phyloP scores from a whole-genome alignment of 2,329 filamentous ascomycete genomes.

The Orbilia blumenaviensis region DNA sequence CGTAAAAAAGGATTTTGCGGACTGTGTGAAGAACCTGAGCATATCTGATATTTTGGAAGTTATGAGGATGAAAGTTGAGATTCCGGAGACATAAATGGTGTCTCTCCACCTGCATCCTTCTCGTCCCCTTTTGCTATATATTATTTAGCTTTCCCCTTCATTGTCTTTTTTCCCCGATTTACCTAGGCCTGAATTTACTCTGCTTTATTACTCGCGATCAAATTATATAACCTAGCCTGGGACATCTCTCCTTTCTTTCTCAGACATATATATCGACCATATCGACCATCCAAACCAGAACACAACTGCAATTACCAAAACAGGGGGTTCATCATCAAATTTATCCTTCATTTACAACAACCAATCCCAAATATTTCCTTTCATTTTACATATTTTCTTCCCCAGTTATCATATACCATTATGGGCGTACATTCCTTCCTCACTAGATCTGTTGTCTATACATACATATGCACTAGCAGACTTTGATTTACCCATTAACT shows the following conservation, averaged over 20 bases:
- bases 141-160: background rate
- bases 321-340: no score
- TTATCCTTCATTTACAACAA: no score
- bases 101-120: background rate
- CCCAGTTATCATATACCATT: background rate
- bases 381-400: background rate
- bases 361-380: background rate
- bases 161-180: background rate
- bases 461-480: background rate
- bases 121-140: background rate
- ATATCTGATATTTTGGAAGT: slow-evolving; percentile 53
- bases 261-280: no score
- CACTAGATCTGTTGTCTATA: slow-evolving; percentile 5
- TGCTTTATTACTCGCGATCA: no score
- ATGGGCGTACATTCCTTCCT: slow-evolving; percentile 4
- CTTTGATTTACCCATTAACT: background rate
- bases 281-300: no score
- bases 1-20: slow-evolving; percentile 51
- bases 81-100: slow-evolving; percentile 25
- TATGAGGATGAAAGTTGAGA: slow-evolving; percentile 53
- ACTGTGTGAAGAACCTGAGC: slow-evolving; percentile 51
- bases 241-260: no score
- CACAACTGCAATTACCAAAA: no score
- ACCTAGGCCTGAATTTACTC: no score
- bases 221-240: no score